These are phyloP conservation scores for Fonsecaea pedrosoi DNA, from an alignment of 2,329 filamentous ascomycete genomes.

Conservation along the genomic window DNA sequence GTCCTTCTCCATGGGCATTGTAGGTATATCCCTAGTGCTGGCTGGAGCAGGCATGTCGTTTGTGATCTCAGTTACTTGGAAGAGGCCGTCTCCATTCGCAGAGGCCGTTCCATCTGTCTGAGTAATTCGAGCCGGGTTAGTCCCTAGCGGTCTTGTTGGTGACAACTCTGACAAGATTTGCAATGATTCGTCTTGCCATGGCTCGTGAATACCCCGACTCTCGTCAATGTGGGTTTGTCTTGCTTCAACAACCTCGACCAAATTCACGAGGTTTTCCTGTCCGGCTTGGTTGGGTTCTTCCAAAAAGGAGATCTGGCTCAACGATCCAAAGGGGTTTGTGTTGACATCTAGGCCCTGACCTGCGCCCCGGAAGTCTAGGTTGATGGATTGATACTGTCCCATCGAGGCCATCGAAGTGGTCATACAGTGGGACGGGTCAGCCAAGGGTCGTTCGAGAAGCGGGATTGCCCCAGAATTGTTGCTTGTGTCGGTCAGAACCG, in stretches of 20 bases:
- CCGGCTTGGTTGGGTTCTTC: constrained; percentile 22
- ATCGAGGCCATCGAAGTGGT: constrained; percentile 37
- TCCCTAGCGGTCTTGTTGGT: neutral
- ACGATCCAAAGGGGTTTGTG: constrained; percentile 38
- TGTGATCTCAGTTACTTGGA: neutral
- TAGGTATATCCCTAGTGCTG: neutral
- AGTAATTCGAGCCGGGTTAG: constrained; percentile 13
- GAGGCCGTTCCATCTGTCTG: constrained; percentile 14
- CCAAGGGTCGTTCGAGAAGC: constrained; percentile 20
- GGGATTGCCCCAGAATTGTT: constrained; percentile 11
- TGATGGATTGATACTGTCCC: constrained; percentile 38
- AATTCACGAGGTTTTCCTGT: constrained; percentile 10
- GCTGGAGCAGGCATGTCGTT: neutral
- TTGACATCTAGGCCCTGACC: constrained; percentile 30
- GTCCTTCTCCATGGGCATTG: constrained; percentile 14
- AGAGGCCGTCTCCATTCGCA: neutral
- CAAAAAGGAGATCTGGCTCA: constrained; percentile 35
- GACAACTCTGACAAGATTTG: constrained; percentile 10
- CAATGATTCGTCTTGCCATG: constrained; percentile 2
- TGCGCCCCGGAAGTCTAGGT: constrained; percentile 34
- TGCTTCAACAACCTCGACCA: constrained; percentile 8
- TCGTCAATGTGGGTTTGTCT: neutral
- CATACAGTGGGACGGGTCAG: constrained; percentile 23
- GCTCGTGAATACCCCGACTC: neutral
- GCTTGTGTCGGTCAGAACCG: constrained; percentile 1